Evolutionary conservation across 1,284 basidiomycete genomes (phyloP).

Genomic region (Fomes fomentarius): DNA sequence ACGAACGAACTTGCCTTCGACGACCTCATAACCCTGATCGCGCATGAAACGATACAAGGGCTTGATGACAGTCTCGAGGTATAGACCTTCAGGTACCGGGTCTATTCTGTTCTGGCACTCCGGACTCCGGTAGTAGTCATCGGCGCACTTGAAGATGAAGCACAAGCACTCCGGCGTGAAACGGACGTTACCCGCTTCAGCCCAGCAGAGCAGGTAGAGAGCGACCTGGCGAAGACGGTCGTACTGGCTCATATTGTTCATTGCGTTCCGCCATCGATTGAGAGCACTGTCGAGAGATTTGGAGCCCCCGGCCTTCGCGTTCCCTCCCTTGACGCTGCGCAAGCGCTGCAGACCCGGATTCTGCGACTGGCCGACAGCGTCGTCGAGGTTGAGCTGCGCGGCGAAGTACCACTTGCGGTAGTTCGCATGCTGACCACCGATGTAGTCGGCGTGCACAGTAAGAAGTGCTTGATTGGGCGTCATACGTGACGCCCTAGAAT

Average conservation of each 20-base stretch:
- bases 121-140: constrained; percentile 98
- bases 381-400: constrained; percentile 97
- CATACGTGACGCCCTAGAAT: constrained; percentile 98
- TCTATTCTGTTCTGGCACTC: constrained; percentile 97
- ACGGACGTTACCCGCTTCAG: constrained; percentile 96
- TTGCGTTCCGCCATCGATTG: constrained; percentile 95
- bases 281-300: constrained; percentile 94
- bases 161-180: constrained; percentile 97
- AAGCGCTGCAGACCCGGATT: constrained; percentile 92
- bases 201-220: constrained; percentile 96
- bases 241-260: constrained; percentile 99
- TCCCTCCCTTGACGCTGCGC: constrained; percentile 80
- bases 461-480: constrained; percentile 95
- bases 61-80: constrained; percentile 91
- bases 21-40: constrained; percentile 96
- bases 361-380: constrained; percentile 95
- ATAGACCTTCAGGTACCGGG: constrained; percentile 94
- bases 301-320: constrained; percentile 59
- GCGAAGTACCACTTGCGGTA: constrained; percentile 99
- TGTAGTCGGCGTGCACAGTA: constrained; percentile 98
- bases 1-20: constrained; percentile 94
- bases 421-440: constrained; percentile 96
- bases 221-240: constrained; percentile 96
- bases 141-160: constrained; percentile 99
- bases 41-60: constrained; percentile 96